Percentiles rank a stretch among this genome's conserved stretches.
Conservation (phyloP, 495 filamentous ascomycete genomes). For the Penicillium maclennaniae region DNA sequence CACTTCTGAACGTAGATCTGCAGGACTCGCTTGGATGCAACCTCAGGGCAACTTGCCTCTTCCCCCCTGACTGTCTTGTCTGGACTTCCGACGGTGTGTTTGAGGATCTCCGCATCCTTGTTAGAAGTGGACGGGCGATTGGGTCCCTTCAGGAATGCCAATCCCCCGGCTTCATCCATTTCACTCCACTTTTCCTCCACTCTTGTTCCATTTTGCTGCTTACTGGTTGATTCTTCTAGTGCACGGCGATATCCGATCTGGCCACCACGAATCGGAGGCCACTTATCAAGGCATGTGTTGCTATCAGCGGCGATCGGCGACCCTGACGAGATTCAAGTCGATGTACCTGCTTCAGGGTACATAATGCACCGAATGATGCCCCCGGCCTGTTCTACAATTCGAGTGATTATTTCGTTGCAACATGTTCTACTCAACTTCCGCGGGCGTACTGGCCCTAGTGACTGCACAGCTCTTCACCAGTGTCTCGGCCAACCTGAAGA, state of each 20-base stretch:
- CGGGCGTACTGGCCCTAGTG: constrained; percentile 29
- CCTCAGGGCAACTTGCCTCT: constrained; percentile 6
- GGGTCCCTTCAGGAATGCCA: not conserved
- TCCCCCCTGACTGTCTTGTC: not conserved
- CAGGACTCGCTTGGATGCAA: constrained; percentile 18
- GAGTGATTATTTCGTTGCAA: not conserved
- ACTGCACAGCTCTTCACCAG: constrained; percentile 19
- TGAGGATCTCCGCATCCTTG: constrained; percentile 1
- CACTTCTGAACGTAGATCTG: constrained; percentile 20
- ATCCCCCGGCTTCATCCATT: constrained; percentile 3
- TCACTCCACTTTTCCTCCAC: constrained; percentile 1
- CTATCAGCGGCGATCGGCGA: constrained; percentile 15
- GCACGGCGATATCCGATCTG: constrained; percentile 23
- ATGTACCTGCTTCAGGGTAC: constrained; percentile 2
- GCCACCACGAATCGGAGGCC: constrained; percentile 30
- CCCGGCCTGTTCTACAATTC: not conserved
- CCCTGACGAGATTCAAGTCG: constrained; percentile 5
- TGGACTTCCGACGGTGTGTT: constrained; percentile 7
- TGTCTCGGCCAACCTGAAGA: constrained; percentile 19
- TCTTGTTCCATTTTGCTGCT: no score
- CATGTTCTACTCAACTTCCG: constrained; percentile 16
- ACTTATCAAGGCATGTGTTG: constrained; percentile 35
- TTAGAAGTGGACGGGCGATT: not conserved
- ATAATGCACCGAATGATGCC: not conserved
- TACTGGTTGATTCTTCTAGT: not conserved